Evolutionary conservation across 495 filamentous ascomycete species (phyloP).

Genomic region (Rostrohypoxylon terebratum): DNA sequence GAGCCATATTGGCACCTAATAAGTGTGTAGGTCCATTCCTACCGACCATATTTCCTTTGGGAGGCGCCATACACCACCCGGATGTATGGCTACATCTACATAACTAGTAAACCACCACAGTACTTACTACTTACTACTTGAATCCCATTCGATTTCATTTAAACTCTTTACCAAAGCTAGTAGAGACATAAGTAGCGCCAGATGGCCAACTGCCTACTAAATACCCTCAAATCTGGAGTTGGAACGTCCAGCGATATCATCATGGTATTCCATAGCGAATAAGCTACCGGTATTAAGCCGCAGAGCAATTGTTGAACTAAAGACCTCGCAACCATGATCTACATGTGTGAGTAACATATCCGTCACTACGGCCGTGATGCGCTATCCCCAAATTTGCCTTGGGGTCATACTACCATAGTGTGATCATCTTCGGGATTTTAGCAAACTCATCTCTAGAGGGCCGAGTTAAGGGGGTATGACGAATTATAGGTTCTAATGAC

Average conservation of each 20-base stretch:
- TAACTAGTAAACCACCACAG: not conserved
- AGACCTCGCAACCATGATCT: not conserved
- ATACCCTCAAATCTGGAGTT: not conserved
- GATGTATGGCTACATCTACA: conserved; percentile 1
- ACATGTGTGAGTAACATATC: not conserved
- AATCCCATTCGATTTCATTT: not conserved
- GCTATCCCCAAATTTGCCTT: not conserved
- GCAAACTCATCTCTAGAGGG: conserved; percentile 6
- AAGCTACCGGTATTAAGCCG: too few species aligned
- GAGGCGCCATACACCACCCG: not conserved
- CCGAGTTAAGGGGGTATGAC: conserved; percentile 4
- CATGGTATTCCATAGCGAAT: not conserved
- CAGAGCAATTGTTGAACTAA: not conserved
- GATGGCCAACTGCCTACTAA: not conserved
- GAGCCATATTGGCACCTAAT: not conserved
- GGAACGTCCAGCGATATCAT: not conserved
- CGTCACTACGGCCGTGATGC: not conserved
- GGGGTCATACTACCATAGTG: not conserved
- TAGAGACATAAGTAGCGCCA: not conserved
- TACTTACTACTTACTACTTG: not conserved
- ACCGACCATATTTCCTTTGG: not conserved
- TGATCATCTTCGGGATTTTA: not conserved
- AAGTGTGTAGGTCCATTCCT: not conserved
- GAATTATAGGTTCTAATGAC: not conserved
- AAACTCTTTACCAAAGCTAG: not conserved